Base-by-base conservation (phyloP, 2,329 filamentous ascomycete species). In the Colletotrichum destructivum region DNA sequence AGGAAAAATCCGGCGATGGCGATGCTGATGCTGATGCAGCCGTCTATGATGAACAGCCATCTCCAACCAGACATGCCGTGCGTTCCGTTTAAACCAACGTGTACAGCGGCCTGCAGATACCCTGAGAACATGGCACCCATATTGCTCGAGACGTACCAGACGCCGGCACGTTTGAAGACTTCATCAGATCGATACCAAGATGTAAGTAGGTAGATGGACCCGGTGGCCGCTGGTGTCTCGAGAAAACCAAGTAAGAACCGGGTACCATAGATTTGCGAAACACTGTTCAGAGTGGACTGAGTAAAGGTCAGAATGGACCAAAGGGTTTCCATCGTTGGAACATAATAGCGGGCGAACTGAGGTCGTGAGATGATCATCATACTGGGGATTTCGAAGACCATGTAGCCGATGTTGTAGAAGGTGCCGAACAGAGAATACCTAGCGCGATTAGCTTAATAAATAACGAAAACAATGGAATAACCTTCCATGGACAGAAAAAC, bases 21-120 rank as follows among this genome's bases (percentile, higher is more conserved):
- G 11, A 89, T 82, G 0, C 86, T 87, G 2, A 89, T 79, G 0
- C 85, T 87, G 75, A 89, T 88, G 40, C 88, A 81, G 1, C 87
- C 88, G 63, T 89, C 87, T 38, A 89, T 88, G 15, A 89, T 84
- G 62, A 89, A 89, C 0, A 88, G 78, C 86, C 82, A 87, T 56
- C 82, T 78, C 86, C 86, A 88, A 0, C 87, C 87, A 0, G 84
- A 78, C 77, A 86, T 82, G 0, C 86, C 87, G 4, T 78, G 78
- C 0, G 84, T 79, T 0, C 86, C 86, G 21, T 86, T 84, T 0
- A 88, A 79, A 31, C 85, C 85, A 12, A 79, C 85, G 74, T 88
- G 88, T 0, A 85, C 85, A 0, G 77, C 80, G 1, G 81, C 78
- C 74, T 81, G 81, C 0, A 82, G 74, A 31, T 82, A 82, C 0